A percentile compares a stretch with the other conserved stretches of the same genome.
These are phyloP conservation scores for Euclidium syriacum DNA, from an alignment of 345 rosid species.

Conservation along the genomic window DNA sequence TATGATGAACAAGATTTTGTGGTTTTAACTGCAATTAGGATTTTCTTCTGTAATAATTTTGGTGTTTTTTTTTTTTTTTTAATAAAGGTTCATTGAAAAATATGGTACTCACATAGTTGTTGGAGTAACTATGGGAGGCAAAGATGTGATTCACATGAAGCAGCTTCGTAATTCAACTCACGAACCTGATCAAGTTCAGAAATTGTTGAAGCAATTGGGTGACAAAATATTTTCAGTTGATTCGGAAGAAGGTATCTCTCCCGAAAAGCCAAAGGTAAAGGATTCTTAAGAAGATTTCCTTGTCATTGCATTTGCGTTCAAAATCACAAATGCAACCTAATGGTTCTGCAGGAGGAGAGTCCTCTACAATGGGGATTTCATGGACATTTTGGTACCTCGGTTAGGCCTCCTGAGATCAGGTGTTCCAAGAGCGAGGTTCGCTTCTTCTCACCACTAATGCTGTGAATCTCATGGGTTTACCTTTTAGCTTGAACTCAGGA, in stretches of 20 bases:
- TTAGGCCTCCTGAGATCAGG: conserved; percentile 39
- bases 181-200: conserved; percentile 56
- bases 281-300: neutral
- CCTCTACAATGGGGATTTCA: conserved; percentile 35
- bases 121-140: conserved; percentile 86
- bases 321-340: neutral
- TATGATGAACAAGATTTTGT: conserved; percentile 28
- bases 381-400: conserved; percentile 35
- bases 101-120: conserved; percentile 80
- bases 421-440: conserved; percentile 60
- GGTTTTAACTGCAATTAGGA: neutral
- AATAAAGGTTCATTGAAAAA: conserved; percentile 68
- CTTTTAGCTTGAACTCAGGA: neutral
- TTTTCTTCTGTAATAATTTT: neutral
- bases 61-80: neutral
- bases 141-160: conserved; percentile 69
- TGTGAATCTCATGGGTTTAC: neutral
- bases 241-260: neutral
- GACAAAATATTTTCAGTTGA: conserved; percentile 58
- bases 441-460: conserved; percentile 4
- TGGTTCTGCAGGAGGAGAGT: conserved; percentile 46
- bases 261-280: conserved; percentile 40
- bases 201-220: conserved; percentile 51
- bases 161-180: conserved; percentile 62
- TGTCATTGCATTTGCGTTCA: neutral